phyloP scores from a whole-genome alignment of 2,329 filamentous ascomycete genomes.

The Ophiostoma sp. region DNA sequence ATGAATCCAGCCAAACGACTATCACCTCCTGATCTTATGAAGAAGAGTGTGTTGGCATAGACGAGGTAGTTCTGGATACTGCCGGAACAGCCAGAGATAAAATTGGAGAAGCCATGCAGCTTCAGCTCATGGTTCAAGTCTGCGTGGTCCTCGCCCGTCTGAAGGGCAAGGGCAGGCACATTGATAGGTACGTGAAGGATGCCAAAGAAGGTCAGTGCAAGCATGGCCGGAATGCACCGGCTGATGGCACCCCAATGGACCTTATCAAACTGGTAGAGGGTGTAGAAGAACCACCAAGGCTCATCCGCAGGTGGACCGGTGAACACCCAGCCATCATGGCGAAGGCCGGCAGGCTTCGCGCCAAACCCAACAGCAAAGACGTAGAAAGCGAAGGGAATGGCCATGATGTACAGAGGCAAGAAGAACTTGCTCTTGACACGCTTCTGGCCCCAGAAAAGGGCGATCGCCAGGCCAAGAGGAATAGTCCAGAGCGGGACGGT shows the following conservation, averaged over 20 bases:
- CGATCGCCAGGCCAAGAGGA: slow-evolving; percentile 68
- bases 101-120: slow-evolving; percentile 89
- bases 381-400: slow-evolving; percentile 72
- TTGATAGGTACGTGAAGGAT: slow-evolving; percentile 97
- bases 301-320: slow-evolving; percentile 75
- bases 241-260: slow-evolving; percentile 78
- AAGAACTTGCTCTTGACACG: slow-evolving; percentile 78
- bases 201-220: slow-evolving; percentile 95
- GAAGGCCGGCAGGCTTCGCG: slow-evolving; percentile 61
- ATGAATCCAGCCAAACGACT: slow-evolving; percentile 79
- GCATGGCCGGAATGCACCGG: slow-evolving; percentile 89
- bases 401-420: slow-evolving; percentile 78
- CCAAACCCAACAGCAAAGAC: slow-evolving; percentile 66
- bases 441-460: slow-evolving; percentile 70
- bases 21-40: slow-evolving; percentile 87
- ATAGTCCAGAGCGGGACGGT: slow-evolving; percentile 78
- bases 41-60: slow-evolving; percentile 95
- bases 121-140: slow-evolving; percentile 87
- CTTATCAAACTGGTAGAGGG: slow-evolving; percentile 76
- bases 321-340: slow-evolving; percentile 83
- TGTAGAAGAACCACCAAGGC: slow-evolving; percentile 98
- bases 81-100: slow-evolving; percentile 75
- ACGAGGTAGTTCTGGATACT: slow-evolving; percentile 97
- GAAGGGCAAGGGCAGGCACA: slow-evolving; percentile 85
- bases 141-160: slow-evolving; percentile 85